These are phyloP conservation scores for Botrytis tulipae DNA, from an alignment of 2,329 filamentous ascomycete species.

Conservation along the genomic window DNA sequence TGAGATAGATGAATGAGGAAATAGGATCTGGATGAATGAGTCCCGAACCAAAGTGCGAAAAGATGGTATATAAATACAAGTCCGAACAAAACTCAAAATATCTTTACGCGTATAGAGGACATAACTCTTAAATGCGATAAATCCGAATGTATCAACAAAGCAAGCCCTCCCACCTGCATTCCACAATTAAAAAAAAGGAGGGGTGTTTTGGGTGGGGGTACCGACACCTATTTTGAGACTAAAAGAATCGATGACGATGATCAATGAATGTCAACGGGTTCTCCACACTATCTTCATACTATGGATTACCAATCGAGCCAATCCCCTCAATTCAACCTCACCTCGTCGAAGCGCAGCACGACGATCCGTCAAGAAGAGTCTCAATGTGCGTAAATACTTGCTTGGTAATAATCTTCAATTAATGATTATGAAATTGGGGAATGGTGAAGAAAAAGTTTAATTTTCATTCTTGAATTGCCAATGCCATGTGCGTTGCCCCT, in stretches of 20 bases:
- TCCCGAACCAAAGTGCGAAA: not conserved
- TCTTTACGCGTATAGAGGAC: not conserved
- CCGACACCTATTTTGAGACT: not conserved
- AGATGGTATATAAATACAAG: not conserved
- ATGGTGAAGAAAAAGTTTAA: not conserved
- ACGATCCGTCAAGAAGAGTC: not conserved
- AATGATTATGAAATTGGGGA: not conserved
- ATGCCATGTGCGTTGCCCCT: not conserved
- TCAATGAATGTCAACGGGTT: not conserved
- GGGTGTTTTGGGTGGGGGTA: not conserved
- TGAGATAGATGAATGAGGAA: not conserved
- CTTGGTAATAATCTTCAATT: not conserved
- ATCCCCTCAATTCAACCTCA: not conserved
- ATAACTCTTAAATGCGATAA: not conserved
- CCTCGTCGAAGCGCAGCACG: not conserved
- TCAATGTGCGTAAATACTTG: not conserved
- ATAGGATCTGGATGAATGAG: not conserved
- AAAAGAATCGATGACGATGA: not conserved
- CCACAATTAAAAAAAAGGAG: not conserved
- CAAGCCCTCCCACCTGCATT: not conserved
- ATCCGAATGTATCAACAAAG: not conserved
- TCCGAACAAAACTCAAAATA: not conserved
- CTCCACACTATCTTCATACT: not conserved
- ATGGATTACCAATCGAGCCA: not conserved
- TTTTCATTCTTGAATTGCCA: not conserved